Conservation (phyloP, 2,329 filamentous ascomycete genomes). For the Colletotrichum gloeosporioides region DNA sequence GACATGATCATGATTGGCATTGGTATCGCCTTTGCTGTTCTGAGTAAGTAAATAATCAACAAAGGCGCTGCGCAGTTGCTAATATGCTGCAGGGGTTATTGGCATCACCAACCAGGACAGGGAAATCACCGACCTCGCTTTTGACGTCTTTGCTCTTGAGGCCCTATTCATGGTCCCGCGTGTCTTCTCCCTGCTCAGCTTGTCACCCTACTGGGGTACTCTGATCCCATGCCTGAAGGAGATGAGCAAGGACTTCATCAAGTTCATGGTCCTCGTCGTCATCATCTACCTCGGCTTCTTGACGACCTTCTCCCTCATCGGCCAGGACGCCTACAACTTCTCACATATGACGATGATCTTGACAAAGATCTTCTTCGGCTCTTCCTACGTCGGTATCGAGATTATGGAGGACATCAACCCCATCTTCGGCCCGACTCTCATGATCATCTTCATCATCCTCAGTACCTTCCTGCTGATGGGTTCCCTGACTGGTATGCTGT, state of each 20-base stretch:
- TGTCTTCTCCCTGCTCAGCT: constrained; percentile 83
- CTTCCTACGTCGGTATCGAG: constrained; percentile 76
- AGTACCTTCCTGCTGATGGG: constrained; percentile 82
- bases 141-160: constrained; percentile 88
- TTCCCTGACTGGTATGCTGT: constrained; percentile 78
- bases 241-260: constrained; percentile 92
- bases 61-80: constrained; percentile 4
- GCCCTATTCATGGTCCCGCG: constrained; percentile 89
- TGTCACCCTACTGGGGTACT: constrained; percentile 91
- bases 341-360: constrained; percentile 76
- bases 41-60: constrained; percentile 61
- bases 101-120: constrained; percentile 67
- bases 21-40: constrained; percentile 71
- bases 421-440: constrained; percentile 64
- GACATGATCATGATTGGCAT: constrained; percentile 77
- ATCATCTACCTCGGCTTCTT: constrained; percentile 88
- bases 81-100: constrained; percentile 58
- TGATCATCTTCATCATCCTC: constrained; percentile 77
- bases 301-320: constrained; percentile 82
- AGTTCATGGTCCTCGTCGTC: constrained; percentile 80
- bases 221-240: constrained; percentile 89
- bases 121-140: constrained; percentile 76
- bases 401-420: constrained; percentile 66
- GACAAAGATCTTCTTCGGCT: constrained; percentile 83
- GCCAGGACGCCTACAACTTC: constrained; percentile 71